Evolutionary conservation across 1,284 basidiomycete species (phyloP).

Genomic region (Ceraceosorus guamensis): DNA sequence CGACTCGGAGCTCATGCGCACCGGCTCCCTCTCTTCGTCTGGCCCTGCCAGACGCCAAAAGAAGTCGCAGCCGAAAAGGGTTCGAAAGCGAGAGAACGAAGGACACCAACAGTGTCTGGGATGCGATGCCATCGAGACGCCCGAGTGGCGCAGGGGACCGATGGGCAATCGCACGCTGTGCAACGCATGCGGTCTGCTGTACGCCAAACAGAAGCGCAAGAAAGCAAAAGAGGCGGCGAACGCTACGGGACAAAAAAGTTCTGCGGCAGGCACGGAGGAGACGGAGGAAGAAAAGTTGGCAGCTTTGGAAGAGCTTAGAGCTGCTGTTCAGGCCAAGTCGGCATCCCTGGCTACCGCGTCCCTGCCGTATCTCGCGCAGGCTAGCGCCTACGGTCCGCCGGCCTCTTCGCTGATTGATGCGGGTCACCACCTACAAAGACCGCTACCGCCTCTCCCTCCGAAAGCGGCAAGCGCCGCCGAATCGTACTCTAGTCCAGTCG

Average conservation of each 20-base stretch:
- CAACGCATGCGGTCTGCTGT: slow-evolving; percentile 23
- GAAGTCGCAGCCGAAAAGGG: neutral
- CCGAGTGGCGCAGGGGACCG: slow-evolving; percentile 23
- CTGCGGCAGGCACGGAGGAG: neutral
- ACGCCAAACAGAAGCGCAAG: slow-evolving; percentile 16
- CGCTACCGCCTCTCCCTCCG: no score
- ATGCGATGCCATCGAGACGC: slow-evolving; percentile 16
- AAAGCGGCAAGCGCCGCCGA: no score
- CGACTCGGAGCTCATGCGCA: no score
- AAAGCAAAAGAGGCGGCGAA: slow-evolving; percentile 8
- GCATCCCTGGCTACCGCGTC: neutral
- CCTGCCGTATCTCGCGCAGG: no score
- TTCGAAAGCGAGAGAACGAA: slow-evolving; percentile 2
- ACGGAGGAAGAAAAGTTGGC: neutral
- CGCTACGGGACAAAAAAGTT: neutral
- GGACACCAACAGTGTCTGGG: slow-evolving; percentile 14
- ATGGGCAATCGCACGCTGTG: slow-evolving; percentile 18
- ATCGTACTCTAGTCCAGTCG: no score
- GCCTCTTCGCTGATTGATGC: no score
- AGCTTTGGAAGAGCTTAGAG: neutral
- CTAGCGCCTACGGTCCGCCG: no score
- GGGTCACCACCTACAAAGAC: no score
- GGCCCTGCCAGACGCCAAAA: neutral
- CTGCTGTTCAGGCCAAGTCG: neutral
- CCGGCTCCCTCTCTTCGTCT: no score